These are phyloP conservation scores for Diaporthe citri DNA, from an alignment of 2,329 filamentous ascomycete genomes.

Conservation along the genomic window DNA sequence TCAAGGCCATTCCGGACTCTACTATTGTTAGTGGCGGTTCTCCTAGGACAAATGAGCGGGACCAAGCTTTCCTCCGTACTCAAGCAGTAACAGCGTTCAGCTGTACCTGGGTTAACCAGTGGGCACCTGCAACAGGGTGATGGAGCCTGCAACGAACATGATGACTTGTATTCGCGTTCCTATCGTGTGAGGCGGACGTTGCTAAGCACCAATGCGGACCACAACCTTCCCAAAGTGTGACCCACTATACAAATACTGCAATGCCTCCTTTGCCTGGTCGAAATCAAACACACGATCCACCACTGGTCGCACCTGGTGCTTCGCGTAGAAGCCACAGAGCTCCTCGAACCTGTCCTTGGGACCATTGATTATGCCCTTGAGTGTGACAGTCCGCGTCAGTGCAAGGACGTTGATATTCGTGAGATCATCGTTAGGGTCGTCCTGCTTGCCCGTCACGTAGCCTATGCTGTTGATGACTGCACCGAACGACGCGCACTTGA, in stretches of 20 bases:
- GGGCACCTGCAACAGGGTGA: not conserved
- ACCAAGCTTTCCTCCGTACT: too few species aligned
- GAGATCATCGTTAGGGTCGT: slow-evolving; percentile 59
- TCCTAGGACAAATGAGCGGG: not conserved
- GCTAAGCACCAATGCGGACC: slow-evolving; percentile 46
- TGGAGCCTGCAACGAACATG: too few species aligned
- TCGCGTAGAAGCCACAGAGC: slow-evolving; percentile 48
- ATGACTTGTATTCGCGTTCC: not conserved
- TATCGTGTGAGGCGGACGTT: too few species aligned
- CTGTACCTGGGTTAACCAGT: accelerated
- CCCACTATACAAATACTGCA: slow-evolving; percentile 63
- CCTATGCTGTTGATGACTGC: slow-evolving; percentile 62
- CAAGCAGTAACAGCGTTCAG: not conserved
- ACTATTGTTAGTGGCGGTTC: not conserved
- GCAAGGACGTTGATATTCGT: slow-evolving; percentile 67
- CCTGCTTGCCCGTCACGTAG: slow-evolving; percentile 60
- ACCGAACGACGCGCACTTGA: slow-evolving; percentile 66
- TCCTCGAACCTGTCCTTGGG: slow-evolving; percentile 61
- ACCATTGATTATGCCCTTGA: slow-evolving; percentile 68
- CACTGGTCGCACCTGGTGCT: slow-evolving; percentile 54
- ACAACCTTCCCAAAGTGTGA: slow-evolving; percentile 68
- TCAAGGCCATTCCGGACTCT: not conserved
- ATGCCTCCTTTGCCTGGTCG: slow-evolving; percentile 56
- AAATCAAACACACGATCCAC: slow-evolving; percentile 59
- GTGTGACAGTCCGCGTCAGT: slow-evolving; percentile 51